These are phyloP conservation scores for Carnegiea gigantea DNA, from an alignment of 179 eudicot species.

Conservation along the genomic window DNA sequence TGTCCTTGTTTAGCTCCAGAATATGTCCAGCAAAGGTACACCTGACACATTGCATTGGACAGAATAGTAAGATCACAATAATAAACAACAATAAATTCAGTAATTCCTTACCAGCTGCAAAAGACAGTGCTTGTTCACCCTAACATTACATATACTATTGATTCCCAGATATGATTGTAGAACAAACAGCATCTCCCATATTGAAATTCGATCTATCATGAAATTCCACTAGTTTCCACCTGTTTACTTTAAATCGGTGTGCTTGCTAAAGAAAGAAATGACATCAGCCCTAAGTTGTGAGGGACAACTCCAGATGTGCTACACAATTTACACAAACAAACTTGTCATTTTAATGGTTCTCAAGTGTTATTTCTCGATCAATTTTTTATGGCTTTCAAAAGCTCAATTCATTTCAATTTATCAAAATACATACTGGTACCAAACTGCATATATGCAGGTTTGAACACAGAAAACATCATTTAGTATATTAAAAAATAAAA, in stretches of 20 bases:
- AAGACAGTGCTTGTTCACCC: not conserved
- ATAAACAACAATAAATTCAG: slow-evolving; percentile 8
- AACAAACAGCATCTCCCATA: not conserved
- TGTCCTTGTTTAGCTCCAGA: slow-evolving; percentile 48
- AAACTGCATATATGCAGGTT: not conserved
- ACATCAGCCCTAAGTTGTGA: not conserved
- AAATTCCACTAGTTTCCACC: not conserved
- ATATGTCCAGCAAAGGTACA: slow-evolving; percentile 79
- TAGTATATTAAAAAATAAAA: not conserved
- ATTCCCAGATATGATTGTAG: not conserved
- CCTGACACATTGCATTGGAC: slow-evolving; percentile 41
- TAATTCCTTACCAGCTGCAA: not conserved
- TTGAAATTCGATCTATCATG: not conserved
- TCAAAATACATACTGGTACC: not conserved
- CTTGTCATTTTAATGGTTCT: not conserved
- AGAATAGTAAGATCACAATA: slow-evolving; percentile 14
- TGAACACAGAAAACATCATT: not conserved
- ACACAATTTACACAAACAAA: not conserved
- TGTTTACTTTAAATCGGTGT: not conserved
- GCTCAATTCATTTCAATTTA: not conserved
- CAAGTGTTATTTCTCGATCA: not conserved
- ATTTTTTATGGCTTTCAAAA: not conserved
- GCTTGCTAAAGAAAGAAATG: not conserved
- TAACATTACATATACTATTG: not conserved
- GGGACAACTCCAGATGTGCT: not conserved